Base-by-base conservation (phyloP, 495 filamentous ascomycete genomes). In the Penicillium odoratum region DNA sequence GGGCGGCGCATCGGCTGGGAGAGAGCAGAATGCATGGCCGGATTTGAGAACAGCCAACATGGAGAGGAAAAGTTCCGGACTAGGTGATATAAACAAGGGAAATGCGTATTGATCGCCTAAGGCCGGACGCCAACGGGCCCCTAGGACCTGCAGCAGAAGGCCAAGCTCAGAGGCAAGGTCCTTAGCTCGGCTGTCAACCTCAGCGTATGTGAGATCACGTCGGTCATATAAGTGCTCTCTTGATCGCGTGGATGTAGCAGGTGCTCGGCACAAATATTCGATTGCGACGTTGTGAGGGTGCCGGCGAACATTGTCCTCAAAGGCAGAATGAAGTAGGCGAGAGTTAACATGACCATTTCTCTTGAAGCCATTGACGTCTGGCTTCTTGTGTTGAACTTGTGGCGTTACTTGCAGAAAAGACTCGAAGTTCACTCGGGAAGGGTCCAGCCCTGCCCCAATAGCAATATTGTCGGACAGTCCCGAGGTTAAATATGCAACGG, bases 11-110 rank as follows among this genome's bases (percentile, higher is more conserved):
- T 92, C 89, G 26, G 87, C 73, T 49, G 85, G 81, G 25, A 95
- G 75, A 0, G 90, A 89, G 47, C 88, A 92, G 61, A 93, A 93
- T 7, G 90, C 88, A 7, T 73, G 86, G 0, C 91, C 91, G 7
- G 85, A 83, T 61, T 90, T 90, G 3, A 93, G 75, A 52, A 89
- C 83, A 5, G 82, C 90, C 2, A 93, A 70, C 26, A 87, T 78
- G 1, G 86, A 74, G 44, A 91, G 74, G 63, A 93, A 95, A 4
- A 95, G 81, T 31, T 83, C 76, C 5, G 83, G 84, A 4, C 79
- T 83, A 59, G 92, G 90, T 11, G 84, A 80, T 21, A 91, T 72
- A 28, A 30, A 49, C 10, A 49, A 7, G 4, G 47, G 47, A 7
- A 49, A 46, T 0, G 43, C 43, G 43, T 46, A 46, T 9, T 46